Percentiles rank a stretch among this genome's conserved stretches.
phyloP scores from a whole-genome alignment of 768 basidiomycete genomes.

The Rossbeevera mucosa region DNA sequence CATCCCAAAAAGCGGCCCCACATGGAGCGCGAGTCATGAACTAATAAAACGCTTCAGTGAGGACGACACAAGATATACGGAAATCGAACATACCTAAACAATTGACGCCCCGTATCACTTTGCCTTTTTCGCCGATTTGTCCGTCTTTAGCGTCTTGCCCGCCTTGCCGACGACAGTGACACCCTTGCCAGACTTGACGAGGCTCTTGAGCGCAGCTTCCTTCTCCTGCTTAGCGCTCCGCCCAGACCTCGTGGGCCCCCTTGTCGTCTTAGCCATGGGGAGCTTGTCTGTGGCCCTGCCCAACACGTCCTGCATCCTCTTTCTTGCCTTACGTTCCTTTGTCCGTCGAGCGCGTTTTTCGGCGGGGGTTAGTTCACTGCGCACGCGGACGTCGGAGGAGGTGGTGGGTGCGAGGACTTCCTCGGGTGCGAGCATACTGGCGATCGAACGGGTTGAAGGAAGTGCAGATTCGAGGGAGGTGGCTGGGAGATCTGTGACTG shows the following conservation, averaged over 20 bases:
- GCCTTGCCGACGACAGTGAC: slow-evolving; percentile 84
- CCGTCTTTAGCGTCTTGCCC: slow-evolving; percentile 31
- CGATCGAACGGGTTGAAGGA: slow-evolving; percentile 70
- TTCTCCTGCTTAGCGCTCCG: slow-evolving; percentile 71
- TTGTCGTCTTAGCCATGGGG: slow-evolving; percentile 36
- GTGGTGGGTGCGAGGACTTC: slow-evolving; percentile 68
- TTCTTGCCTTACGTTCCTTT: slow-evolving; percentile 66
- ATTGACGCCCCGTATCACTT: slow-evolving; percentile 14
- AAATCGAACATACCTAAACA: slow-evolving; percentile 10
- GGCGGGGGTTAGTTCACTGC: slow-evolving; percentile 77
- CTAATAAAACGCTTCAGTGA: background rate
- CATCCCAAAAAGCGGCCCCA: background rate
- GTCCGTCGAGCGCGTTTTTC: slow-evolving; percentile 73
- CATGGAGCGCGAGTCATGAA: background rate
- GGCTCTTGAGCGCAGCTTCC: slow-evolving; percentile 71
- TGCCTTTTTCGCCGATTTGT: slow-evolving; percentile 13
- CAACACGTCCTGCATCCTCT: slow-evolving; percentile 60
- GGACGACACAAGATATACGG: background rate
- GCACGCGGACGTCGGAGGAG: slow-evolving; percentile 51
- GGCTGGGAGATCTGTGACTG: slow-evolving; percentile 76
- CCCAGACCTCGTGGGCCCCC: slow-evolving; percentile 26
- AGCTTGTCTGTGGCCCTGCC: slow-evolving; percentile 63
- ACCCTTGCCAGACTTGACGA: slow-evolving; percentile 81
- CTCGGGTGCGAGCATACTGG: slow-evolving; percentile 88
- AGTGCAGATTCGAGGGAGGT: slow-evolving; percentile 86